A percentile compares a stretch with the other conserved stretches of the same genome.
These are phyloP conservation scores for Cladosporium velox DNA, from an alignment of 2,329 filamentous ascomycete species.

Conservation along the genomic window DNA sequence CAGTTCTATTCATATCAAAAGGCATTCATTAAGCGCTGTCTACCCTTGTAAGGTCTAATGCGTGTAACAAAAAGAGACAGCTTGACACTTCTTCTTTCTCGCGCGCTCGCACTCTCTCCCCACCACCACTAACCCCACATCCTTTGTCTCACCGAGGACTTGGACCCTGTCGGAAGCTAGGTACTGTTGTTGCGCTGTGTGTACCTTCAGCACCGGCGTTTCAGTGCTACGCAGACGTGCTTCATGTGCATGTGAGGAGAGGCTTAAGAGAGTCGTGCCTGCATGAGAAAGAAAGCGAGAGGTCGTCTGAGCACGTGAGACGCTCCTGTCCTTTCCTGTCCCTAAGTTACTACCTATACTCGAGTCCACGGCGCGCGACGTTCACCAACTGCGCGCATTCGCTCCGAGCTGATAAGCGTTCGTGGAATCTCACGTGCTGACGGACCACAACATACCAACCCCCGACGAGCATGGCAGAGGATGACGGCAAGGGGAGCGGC, in stretches of 20 bases:
- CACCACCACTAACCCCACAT: slow-evolving; percentile 1
- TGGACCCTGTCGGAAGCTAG: slow-evolving; percentile 5
- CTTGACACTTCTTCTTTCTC: background rate
- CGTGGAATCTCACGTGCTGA: slow-evolving; percentile 13
- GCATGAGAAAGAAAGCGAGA: background rate
- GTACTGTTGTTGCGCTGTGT: background rate
- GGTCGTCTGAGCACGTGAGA: background rate
- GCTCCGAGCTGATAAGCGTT: slow-evolving; percentile 6
- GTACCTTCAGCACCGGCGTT: slow-evolving; percentile 7
- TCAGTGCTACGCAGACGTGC: slow-evolving; percentile 9
- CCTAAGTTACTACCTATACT: background rate
- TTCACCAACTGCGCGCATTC: background rate
- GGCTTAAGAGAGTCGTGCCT: background rate
- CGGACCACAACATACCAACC: background rate
- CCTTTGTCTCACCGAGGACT: background rate
- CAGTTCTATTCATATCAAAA: background rate
- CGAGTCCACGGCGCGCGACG: background rate
- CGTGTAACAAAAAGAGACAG: background rate
- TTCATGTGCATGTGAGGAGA: slow-evolving; percentile 4
- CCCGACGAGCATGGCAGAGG: slow-evolving; percentile 26
- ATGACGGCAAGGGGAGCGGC: slow-evolving; percentile 27
- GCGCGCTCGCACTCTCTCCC: background rate
- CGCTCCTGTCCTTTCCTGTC: background rate
- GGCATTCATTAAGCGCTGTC: background rate
- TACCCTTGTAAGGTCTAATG: background rate